Evolutionary conservation across 345 rosid species (phyloP), one percentile per base, ranked within the genome.

Genomic region (Citrus maxima): DNA sequence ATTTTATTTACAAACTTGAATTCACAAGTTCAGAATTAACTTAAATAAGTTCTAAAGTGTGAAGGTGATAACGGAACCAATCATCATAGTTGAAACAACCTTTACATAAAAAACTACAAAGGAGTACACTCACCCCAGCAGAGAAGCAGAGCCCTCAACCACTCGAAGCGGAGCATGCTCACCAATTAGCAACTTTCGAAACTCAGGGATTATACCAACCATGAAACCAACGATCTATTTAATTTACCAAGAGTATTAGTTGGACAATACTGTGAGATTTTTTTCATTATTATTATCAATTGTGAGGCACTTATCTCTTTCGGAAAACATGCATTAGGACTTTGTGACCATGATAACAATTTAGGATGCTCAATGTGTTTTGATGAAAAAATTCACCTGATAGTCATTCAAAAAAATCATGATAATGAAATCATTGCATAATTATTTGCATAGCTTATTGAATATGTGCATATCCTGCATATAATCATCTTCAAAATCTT

Each of bases 131-230:
- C 22, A 84, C 86, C 86, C 86, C 14, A 84, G 56, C 68, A 84
- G 24, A 65, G 74, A 42, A 2, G 71, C 82, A 34, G 82, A 80
- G 73, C 76, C 82, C 34, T 78, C 56, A 58, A 84, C 27, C 71
- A 81, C 86, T 22, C 77, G 84, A 65, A 84, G 84, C 70, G 84
- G 80, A 75, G 86, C 84, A 66, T 37, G 68, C 37, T 81, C 80
- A 62, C 82, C 86, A 32, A 84, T 76, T 22, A 84, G 54, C 69
- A 73, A 22, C 51, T 75, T 75, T 27, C 77, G 86, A 27, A 84
- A 22, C 38, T 12, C 78, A 60, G 84, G 84, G 61, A 64, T 55
- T 28, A 49, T 28, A 27, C 84, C 79, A 24, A 81, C 28, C 38
- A 18, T 27, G 32, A 81, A 79, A 40, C 87, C 87, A 62, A 62